phyloP scores from a whole-genome alignment of 1,284 basidiomycete species.

The Blastosporella zonata region DNA sequence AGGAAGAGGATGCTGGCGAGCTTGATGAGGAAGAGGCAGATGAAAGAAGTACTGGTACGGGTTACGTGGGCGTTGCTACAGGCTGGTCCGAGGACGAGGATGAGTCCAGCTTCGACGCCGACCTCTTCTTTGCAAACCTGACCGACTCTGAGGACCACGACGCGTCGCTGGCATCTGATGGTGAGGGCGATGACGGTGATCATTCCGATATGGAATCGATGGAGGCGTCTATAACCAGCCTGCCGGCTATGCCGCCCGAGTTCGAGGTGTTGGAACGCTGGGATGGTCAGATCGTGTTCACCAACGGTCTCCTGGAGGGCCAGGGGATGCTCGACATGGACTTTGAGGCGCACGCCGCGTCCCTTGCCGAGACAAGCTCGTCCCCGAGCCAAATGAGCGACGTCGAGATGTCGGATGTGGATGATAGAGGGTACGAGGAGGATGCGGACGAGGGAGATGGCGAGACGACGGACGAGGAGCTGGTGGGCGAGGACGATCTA shows the following conservation, averaged over 20 bases:
- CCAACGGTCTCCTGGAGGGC: constrained; percentile 53
- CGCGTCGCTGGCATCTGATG: constrained; percentile 31
- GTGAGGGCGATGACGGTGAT: constrained; percentile 38
- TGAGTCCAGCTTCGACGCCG: constrained; percentile 73
- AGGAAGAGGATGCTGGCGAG: constrained; percentile 42
- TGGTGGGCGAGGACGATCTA: constrained; percentile 66
- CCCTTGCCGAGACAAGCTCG: constrained; percentile 39
- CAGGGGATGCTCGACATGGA: constrained; percentile 53
- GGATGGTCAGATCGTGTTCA: constrained; percentile 71
- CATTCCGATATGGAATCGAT: constrained; percentile 40
- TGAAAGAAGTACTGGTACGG: constrained; percentile 38
- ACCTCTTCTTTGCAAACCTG: constrained; percentile 74
- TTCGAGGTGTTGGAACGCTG: constrained; percentile 67
- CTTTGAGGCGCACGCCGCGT: constrained; percentile 52
- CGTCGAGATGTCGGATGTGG: constrained; percentile 43
- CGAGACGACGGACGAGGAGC: constrained; percentile 75
- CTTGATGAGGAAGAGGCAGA: constrained; percentile 42
- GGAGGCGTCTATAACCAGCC: constrained; percentile 33
- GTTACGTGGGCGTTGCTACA: constrained; percentile 57
- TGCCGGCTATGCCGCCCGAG: constrained; percentile 33
- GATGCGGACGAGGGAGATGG: constrained; percentile 51
- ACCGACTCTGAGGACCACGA: constrained; percentile 45
- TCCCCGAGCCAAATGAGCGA: constrained; percentile 37
- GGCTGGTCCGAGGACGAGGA: constrained; percentile 76
- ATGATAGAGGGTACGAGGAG: constrained; percentile 40